Conservation (phyloP, 1,139 yeast genomes). For the Trichomonascaceae sp. region DNA sequence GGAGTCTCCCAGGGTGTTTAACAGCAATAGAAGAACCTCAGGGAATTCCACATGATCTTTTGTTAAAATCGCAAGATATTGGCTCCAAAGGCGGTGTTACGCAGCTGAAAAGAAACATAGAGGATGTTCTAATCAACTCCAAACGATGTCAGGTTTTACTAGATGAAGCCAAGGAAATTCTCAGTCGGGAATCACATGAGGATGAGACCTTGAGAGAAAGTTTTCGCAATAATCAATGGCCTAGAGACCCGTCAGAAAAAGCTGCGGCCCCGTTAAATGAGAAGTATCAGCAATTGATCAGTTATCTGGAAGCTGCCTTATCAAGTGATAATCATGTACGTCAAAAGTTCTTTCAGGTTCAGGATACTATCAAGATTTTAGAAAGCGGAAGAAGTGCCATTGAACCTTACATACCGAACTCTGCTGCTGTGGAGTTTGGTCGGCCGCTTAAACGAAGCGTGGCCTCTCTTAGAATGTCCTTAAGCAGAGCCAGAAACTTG, state of each 20-base stretch:
- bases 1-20: slow-evolving; percentile 52
- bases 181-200: slow-evolving; percentile 49
- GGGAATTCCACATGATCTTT: slow-evolving; percentile 52
- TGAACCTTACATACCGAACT: slow-evolving; percentile 45
- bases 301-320: slow-evolving; percentile 53
- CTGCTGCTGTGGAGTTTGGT: slow-evolving; percentile 40
- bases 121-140: slow-evolving; percentile 36
- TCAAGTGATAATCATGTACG: slow-evolving; percentile 53
- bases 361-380: slow-evolving; percentile 41
- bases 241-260: slow-evolving; percentile 21
- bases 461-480: slow-evolving; percentile 39
- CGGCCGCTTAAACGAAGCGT: slow-evolving; percentile 37
- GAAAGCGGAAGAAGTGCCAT: slow-evolving; percentile 41
- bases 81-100: slow-evolving; percentile 49
- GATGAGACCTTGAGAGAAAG: slow-evolving; percentile 46
- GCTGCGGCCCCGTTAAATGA: slow-evolving; percentile 31
- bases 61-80: slow-evolving; percentile 52
- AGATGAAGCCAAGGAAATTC: slow-evolving; percentile 42
- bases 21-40: slow-evolving; percentile 62
- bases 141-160: slow-evolving; percentile 39
- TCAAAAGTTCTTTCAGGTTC: slow-evolving; percentile 41
- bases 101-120: slow-evolving; percentile 40
- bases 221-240: slow-evolving; percentile 49
- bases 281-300: slow-evolving; percentile 41
- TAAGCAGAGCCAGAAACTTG: slow-evolving; percentile 28